phyloP scores from a whole-genome alignment of 2,329 filamentous ascomycete species.

The Aureobasidium musti region DNA sequence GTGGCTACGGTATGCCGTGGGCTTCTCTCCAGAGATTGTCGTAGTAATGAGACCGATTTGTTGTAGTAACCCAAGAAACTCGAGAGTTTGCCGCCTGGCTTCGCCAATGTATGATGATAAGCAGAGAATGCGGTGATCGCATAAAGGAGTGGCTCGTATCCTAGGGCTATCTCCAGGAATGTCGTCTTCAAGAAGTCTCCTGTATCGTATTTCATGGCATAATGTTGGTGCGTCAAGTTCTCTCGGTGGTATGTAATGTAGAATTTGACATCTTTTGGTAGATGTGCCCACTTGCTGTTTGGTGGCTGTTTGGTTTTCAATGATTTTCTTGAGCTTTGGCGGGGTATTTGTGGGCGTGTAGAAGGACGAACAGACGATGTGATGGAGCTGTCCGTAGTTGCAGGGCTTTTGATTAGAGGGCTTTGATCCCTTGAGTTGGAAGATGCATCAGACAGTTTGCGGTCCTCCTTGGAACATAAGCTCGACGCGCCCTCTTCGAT shows the following conservation, averaged over 20 bases:
- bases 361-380: slow-evolving; percentile 6
- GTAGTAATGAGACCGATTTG: slow-evolving; percentile 75
- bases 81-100: slow-evolving; percentile 70
- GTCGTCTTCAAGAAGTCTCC: slow-evolving; percentile 72
- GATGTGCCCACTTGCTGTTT: slow-evolving; percentile 36
- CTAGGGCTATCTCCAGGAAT: slow-evolving; percentile 70
- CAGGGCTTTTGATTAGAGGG: slow-evolving; percentile 22
- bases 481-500: slow-evolving; percentile 44
- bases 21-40: slow-evolving; percentile 68
- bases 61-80: slow-evolving; percentile 91
- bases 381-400: slow-evolving; percentile 19
- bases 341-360: slow-evolving; percentile 26
- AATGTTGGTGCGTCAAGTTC: slow-evolving; percentile 79
- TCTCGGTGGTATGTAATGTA: slow-evolving; percentile 78
- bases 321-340: slow-evolving; percentile 29
- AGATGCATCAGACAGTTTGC: slow-evolving; percentile 46
- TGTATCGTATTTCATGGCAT: slow-evolving; percentile 71
- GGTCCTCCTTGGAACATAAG: slow-evolving; percentile 35
- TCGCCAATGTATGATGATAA: slow-evolving; percentile 75
- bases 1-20: slow-evolving; percentile 73
- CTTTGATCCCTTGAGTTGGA: slow-evolving; percentile 30
- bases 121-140: slow-evolving; percentile 85
- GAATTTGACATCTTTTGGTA: slow-evolving; percentile 66
- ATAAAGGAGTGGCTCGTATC: slow-evolving; percentile 79
- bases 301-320: slow-evolving; percentile 27